Evolutionary conservation across 2,329 filamentous ascomycete genomes (phyloP).

Genomic region (Sclerotinia nivalis): DNA sequence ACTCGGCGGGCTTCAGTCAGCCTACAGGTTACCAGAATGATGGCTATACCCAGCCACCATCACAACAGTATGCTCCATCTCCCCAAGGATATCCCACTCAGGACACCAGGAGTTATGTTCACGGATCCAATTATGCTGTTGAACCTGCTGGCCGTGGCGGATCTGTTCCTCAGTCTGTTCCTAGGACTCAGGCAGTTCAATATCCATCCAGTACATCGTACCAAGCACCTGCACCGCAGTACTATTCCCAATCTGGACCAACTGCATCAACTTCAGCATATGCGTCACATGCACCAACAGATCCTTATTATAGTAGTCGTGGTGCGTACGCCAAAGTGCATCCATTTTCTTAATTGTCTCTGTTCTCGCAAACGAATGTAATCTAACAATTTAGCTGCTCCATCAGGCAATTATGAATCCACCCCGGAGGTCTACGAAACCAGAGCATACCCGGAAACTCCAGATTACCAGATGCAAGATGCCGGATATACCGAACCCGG

Average conservation of each 20-base stretch:
- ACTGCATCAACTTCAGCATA: conserved; percentile 42
- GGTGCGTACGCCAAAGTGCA: conserved; percentile 53
- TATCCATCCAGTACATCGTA: conserved; percentile 23
- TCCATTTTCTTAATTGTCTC: conserved; percentile 27
- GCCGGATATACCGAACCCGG: conserved; percentile 24
- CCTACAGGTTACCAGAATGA: conserved; percentile 33
- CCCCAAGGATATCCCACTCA: conserved; percentile 27
- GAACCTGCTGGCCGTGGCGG: conserved; percentile 28
- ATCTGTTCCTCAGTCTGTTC: conserved; percentile 26
- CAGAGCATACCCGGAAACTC: conserved; percentile 31
- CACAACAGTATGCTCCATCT: conserved; percentile 23
- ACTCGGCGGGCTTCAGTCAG: conserved; percentile 34
- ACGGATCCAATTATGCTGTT: conserved; percentile 36
- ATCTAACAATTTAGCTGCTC: conserved; percentile 41
- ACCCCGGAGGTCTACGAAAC: conserved; percentile 32
- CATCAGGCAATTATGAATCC: conserved; percentile 32
- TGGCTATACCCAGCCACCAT: conserved; percentile 29
- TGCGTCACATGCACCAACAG: conserved; percentile 47
- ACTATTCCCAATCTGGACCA: conserved; percentile 42
- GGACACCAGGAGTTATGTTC: conserved; percentile 37
- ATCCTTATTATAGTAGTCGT: conserved; percentile 57
- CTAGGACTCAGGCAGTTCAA: conserved; percentile 29
- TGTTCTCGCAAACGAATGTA: conserved; percentile 31
- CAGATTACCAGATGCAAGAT: conserved; percentile 25
- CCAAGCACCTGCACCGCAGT: conserved; percentile 29